phyloP scores from a whole-genome alignment of 2,329 filamentous ascomycete species.

The Sporothrix humicola region DNA sequence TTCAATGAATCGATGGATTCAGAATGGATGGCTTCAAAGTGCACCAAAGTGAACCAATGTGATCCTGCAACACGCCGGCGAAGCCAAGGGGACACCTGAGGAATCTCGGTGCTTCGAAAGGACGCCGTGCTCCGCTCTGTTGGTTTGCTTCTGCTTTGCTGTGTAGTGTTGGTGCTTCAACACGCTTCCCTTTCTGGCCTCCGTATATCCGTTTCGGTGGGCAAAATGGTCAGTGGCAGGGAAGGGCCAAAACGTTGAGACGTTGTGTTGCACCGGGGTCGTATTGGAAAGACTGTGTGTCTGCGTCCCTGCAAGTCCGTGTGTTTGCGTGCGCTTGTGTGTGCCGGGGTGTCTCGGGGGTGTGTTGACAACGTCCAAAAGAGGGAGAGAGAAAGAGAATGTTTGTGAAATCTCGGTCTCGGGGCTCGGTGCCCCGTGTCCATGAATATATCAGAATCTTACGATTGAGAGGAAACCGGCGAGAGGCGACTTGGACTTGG shows the following conservation, averaged over 20 bases:
- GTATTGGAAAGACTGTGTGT: background rate
- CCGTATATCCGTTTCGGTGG: conserved; percentile 23
- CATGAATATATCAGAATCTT: background rate
- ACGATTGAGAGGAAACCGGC: background rate
- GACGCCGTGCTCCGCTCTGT: conserved; percentile 14
- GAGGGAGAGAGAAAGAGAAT: background rate
- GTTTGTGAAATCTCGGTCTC: background rate
- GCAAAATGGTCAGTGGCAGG: background rate
- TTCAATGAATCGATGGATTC: background rate
- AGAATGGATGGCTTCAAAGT: too few species aligned
- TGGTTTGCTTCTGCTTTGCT: background rate
- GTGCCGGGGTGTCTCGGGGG: background rate
- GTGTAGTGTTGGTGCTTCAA: background rate
- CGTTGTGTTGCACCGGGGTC: background rate
- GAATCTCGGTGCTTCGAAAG: background rate
- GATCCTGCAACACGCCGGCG: background rate
- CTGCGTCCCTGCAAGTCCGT: too few species aligned
- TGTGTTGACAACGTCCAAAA: background rate
- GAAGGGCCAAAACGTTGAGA: background rate
- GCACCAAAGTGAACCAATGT: background rate
- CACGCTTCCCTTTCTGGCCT: conserved; percentile 15
- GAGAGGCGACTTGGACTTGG: background rate
- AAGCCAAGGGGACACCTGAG: background rate
- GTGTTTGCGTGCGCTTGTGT: background rate
- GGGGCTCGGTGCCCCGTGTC: conserved; percentile 13